Evolutionary conservation across 352 stramenopile genomes (phyloP).

Genomic region (Globisporangium polare): DNA sequence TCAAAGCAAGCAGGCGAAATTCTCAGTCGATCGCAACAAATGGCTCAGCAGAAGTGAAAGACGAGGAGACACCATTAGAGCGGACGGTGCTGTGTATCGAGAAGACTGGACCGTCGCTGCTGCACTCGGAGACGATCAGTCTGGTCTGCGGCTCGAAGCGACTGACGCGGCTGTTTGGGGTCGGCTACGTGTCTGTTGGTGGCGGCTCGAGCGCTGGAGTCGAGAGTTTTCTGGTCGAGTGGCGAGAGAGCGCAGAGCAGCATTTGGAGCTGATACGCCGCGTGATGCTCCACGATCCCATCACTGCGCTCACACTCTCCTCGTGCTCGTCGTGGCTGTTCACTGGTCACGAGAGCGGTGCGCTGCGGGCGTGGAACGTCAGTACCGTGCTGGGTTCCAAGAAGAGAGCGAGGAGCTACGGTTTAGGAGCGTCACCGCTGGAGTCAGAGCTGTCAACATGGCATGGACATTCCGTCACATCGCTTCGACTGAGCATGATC

Average conservation of each 20-base stretch:
- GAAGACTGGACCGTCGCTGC: constrained; percentile 28
- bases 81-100: constrained; percentile 48
- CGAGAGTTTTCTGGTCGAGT: constrained; percentile 32
- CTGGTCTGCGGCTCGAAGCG: constrained; percentile 27
- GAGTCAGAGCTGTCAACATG: constrained; percentile 4
- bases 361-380: constrained; percentile 55
- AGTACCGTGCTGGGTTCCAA: not conserved
- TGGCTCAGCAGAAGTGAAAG: not conserved
- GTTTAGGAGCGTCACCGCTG: constrained; percentile 8
- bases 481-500: not conserved
- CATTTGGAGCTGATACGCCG: constrained; percentile 19
- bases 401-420: not conserved
- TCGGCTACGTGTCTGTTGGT: constrained; percentile 10
- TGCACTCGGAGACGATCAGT: constrained; percentile 32
- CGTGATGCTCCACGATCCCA: constrained; percentile 26
- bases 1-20: constrained; percentile 8
- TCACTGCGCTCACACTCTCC: constrained; percentile 34
- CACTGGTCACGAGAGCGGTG: constrained; percentile 31
- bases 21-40: not conserved
- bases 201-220: not conserved
- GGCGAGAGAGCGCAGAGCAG: constrained; percentile 18
- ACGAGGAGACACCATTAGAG: not conserved
- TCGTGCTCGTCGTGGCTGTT: constrained; percentile 53
- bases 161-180: constrained; percentile 37
- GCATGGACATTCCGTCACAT: constrained; percentile 8